Evolutionary conservation across 2,329 filamentous ascomycete species (phyloP).

Genomic region (Clonostachys solani): DNA sequence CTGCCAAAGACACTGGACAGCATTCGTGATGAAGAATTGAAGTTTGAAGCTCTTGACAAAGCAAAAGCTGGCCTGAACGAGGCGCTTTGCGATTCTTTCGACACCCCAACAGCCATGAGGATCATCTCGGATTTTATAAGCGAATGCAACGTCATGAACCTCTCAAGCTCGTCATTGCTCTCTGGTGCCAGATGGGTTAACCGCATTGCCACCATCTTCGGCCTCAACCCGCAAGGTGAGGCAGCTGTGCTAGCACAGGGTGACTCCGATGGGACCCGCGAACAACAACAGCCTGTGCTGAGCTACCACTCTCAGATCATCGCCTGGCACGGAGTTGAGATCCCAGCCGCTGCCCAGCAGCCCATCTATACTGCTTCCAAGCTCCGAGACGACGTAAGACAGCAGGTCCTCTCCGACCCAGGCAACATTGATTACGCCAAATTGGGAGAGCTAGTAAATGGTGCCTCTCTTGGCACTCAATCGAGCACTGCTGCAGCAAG

Average conservation of each 20-base stretch:
- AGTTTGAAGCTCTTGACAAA: constrained; percentile 2
- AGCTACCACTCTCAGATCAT: background rate
- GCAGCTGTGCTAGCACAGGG: too few species aligned
- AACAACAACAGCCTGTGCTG: too few species aligned
- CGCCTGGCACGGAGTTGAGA: background rate
- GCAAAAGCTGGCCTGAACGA: background rate
- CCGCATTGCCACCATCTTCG: background rate
- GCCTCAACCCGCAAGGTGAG: background rate
- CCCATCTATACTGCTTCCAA: background rate
- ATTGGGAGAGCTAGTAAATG: background rate
- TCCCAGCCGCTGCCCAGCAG: background rate
- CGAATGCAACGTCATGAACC: background rate
- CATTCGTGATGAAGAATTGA: background rate
- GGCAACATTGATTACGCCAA: background rate
- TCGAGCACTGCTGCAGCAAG: background rate
- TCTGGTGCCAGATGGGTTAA: background rate
- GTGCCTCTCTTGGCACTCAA: background rate
- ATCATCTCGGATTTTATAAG: background rate
- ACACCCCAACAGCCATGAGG: background rate
- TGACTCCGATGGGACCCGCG: too few species aligned
- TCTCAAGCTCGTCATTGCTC: background rate
- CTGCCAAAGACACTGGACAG: background rate
- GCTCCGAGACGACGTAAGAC: background rate
- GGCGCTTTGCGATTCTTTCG: background rate
- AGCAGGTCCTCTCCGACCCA: background rate